Conservation (phyloP, 768 basidiomycete species). For the Amanita muscaria region DNA sequence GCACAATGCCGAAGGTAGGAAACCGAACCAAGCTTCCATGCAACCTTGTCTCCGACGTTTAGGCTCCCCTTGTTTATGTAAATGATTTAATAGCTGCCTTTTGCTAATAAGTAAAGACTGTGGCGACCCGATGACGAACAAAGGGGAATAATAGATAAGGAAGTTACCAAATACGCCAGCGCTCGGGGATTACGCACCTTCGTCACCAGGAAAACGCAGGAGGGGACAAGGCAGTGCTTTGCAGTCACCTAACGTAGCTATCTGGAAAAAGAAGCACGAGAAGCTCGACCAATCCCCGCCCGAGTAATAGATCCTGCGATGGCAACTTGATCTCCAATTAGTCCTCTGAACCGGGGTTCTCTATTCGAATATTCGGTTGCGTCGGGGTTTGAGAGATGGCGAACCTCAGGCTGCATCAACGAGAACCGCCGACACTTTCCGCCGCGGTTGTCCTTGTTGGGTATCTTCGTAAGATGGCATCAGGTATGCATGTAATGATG, state of each 20-base stretch:
- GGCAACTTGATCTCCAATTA: neutral
- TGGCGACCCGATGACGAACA: neutral
- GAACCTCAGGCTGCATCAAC: neutral
- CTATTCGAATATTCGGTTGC: conserved; percentile 1
- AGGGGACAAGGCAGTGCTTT: no score
- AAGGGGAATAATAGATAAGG: neutral
- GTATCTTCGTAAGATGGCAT: no score
- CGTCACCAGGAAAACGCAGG: neutral
- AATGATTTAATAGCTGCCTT: conserved; percentile 1
- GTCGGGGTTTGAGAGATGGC: neutral
- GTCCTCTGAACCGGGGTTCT: neutral
- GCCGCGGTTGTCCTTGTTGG: neutral
- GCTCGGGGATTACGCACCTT: neutral
- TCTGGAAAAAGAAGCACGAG: neutral
- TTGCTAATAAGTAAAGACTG: neutral
- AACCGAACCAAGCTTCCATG: neutral
- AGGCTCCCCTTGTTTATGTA: conserved; percentile 2
- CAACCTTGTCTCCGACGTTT: neutral
- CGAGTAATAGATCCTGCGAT: neutral
- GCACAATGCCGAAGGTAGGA: neutral
- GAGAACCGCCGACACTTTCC: neutral
- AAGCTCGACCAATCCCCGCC: conserved; percentile 2
- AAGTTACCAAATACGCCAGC: neutral
- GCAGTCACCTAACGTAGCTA: no score
- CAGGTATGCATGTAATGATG: no score